Base-by-base conservation (phyloP, 345 rosid species). In the Ailanthus altissimus region DNA sequence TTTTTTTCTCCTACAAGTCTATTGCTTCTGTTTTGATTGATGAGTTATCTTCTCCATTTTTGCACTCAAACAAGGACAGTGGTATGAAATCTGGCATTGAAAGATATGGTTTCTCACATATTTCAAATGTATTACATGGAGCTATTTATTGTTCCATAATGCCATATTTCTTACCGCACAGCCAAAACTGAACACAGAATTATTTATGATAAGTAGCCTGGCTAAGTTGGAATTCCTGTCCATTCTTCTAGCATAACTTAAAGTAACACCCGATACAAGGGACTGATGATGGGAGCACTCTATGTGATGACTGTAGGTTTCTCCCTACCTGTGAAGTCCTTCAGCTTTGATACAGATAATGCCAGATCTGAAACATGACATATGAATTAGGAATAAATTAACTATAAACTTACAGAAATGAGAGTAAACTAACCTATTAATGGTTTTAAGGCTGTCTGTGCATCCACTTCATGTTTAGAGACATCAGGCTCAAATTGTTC, bases 301-400 rank as follows among this genome's bases (percentile, higher is more conserved):
- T 83, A 92, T 81, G 99, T 93, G 84, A 93, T 90, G 79, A 93
- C 98, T n/a, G 95, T 93, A 60, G 97, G 99, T 83, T 88, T 92
- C 87, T 93, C 97, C 88, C 97, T 90, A 70, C 94, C 95, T 18
- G 97, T 89, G 86, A 91, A 96, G 38, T 87, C 97, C 87, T 91
- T 87, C 83, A 96, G 88, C 92, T 90, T 96, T 59, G 99, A 96
- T 78, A 92, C 75, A 6, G 95, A 90, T 67, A 92, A 81, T 26
- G 97, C 98, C 83, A 92, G 83, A 84, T 93, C 98, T 96, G 87
- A 78, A 82, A 83, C 76, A 82, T 45, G 72, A 77, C 21, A 18
- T 32, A 78, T 28, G 57, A 77, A 50, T 62, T 15, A 42, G 64
- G 75, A 73, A 75, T 23, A 49, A 46, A 74, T 32, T 43, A 70